Evolutionary conservation across 2,329 filamentous ascomycete genomes (phyloP), one percentile per base, ranked within the genome.

Genomic region (Cryphonectria radicalis): DNA sequence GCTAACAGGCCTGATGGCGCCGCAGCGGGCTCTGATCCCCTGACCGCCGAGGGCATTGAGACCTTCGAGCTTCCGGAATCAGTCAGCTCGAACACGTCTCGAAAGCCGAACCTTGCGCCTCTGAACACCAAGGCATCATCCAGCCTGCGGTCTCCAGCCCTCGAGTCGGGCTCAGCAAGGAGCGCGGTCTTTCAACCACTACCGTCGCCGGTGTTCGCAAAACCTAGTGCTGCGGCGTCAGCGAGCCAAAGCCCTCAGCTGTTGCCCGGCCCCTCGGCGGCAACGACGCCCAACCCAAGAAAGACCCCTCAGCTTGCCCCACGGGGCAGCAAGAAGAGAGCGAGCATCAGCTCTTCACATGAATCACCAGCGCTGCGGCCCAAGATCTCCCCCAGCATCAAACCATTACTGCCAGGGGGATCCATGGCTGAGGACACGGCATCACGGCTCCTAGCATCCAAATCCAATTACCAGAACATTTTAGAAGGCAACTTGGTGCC

Each of bases 391-490:
- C 96, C 95, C 3, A 97, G 90, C 79, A 97, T 99, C 80, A 97
- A 97, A 79, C 95, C 96, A 13, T 81, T 98, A 32, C 87, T 98
- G 63, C 94, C 94, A 4, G 86, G 82, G 13, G 80, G 86, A 3
- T 81, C 86, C 70, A 84, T 87, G 1, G 85, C 84, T 5, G 89
- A 90, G 74, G 88, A 90, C 75, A 86, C 88, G 1, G 86, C 89
- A 0, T 91, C 89, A n/a, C 87, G 94, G 40, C 87, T 98, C 62
- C 87, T 99, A 40, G 93, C 95, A 50, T 94, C 93, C 22, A 98
- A 98, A 80, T 98, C 95, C 1, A 99, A 99, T 78, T 99, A 99
- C 77, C 95, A 98, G 78, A 97, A 98, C 77, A 96, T 99, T 53
- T 83, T 99, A 14, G 96, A 98, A 79, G 96, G 96, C 65, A 98